Evolutionary conservation across 176 grass and related monocot genomes (phyloP), one percentile per base, ranked within the genome.

Genomic region (Pontederia crassipes): DNA sequence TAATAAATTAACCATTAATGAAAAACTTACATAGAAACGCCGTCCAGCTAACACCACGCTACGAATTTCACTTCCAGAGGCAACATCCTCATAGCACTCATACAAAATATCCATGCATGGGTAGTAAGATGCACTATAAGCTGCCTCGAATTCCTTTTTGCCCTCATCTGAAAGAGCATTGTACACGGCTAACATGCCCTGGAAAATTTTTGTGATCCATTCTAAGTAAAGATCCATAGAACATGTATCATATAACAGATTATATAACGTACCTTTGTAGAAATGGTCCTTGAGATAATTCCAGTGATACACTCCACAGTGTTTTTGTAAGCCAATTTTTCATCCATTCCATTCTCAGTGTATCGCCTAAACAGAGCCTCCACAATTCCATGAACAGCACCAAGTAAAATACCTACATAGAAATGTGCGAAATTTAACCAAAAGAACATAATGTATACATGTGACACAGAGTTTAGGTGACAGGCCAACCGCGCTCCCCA

Each of bases 261-360:
- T 26, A 40, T 40, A 40, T 40, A 3, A 17, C 5, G 72, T 64
- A 86, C 88, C 83, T 86, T 72, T 66, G 78, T 91, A 17, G 88
- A 91, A 73, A 86, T 86, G 11, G 83, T 91, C 48, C 74, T 83
- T 2, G 88, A 91, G 46, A 91, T 86, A 26, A 83, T 83, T 73
- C 87, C 87, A 7, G 87, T 91, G 24, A 91, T 86, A 74, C 88
- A 81, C 54, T 91, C 88, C 8, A 86, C 83, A 12, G 88, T 91
- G 70, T 68, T 86, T 45, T 86, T 83, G 55, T 86, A 86, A 52
- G 88, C 88, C 52, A 72, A 15, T 47, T 80, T 77, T 70, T 91
- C 79, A 12, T 55, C 65, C 88, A 86, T 91, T 60, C 88, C 76
- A 82, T 91, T 82, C 61, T 91, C 79, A 6, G 79, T 91, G 73